phyloP scores from a whole-genome alignment of 2,329 filamentous ascomycete species.

The Chaetomium sp. region DNA sequence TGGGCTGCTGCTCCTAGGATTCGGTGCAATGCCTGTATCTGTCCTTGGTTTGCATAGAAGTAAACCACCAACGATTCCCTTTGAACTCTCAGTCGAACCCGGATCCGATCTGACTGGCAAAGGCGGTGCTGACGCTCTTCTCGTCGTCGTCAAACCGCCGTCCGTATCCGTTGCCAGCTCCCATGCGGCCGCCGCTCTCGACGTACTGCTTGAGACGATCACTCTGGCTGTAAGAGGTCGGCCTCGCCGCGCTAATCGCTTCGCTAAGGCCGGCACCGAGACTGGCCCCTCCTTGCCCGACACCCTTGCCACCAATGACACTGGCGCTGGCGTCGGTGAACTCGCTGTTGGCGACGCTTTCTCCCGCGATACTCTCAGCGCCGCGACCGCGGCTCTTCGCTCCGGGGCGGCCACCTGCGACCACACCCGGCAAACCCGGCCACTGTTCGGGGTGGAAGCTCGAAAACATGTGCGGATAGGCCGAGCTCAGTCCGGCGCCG shows the following conservation, averaged over 20 bases:
- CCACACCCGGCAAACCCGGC: slow-evolving; percentile 75
- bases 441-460: slow-evolving; percentile 85
- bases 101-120: slow-evolving; percentile 83
- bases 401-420: slow-evolving; percentile 60
- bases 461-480: slow-evolving; percentile 94
- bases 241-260: slow-evolving; percentile 65
- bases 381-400: slow-evolving; percentile 67
- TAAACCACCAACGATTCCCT: slow-evolving; percentile 20
- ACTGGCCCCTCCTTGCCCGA: slow-evolving; percentile 84
- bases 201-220: slow-evolving; percentile 95
- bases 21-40: slow-evolving; percentile 20
- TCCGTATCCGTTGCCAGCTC: slow-evolving; percentile 67
- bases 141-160: slow-evolving; percentile 86
- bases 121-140: slow-evolving; percentile 93
- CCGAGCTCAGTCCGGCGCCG: slow-evolving; percentile 75
- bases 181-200: slow-evolving; percentile 75
- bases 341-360: slow-evolving; percentile 90
- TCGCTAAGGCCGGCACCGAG: slow-evolving; percentile 78
- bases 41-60: slow-evolving; percentile 27
- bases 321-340: slow-evolving; percentile 81
- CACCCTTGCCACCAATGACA: slow-evolving; percentile 72
- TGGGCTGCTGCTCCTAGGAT: slow-evolving; percentile 15
- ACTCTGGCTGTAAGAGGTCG: slow-evolving; percentile 70
- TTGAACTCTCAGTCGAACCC: slow-evolving; percentile 53
- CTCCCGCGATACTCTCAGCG: slow-evolving; percentile 80